Conservation (phyloP, 805 yeast genomes). For the Saturnispora dispora region DNA sequence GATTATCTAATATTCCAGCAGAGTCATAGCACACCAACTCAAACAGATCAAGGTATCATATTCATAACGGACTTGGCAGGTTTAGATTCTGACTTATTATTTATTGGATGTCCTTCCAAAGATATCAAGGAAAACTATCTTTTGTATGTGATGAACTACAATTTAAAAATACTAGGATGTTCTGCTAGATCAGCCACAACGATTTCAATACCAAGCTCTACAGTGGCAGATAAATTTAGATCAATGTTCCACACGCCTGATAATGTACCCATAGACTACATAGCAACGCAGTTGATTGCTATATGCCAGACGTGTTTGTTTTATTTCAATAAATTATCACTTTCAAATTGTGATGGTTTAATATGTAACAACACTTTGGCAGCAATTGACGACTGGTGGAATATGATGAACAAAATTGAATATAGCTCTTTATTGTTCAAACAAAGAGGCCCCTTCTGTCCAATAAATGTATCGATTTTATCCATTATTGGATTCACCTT, state of each 20-base stretch:
- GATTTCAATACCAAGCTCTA: slow-evolving; percentile 61
- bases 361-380: slow-evolving; percentile 68
- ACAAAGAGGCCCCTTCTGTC: slow-evolving; percentile 15
- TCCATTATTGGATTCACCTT: slow-evolving; percentile 72
- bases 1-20: slow-evolving; percentile 58
- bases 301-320: slow-evolving; percentile 67
- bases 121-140: slow-evolving; percentile 36
- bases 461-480: slow-evolving; percentile 46
- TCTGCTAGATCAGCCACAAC: slow-evolving; percentile 78
- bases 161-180: slow-evolving; percentile 69
- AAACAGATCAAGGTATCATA: slow-evolving; percentile 48
- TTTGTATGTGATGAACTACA: slow-evolving; percentile 62
- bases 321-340: slow-evolving; percentile 66
- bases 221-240: slow-evolving; percentile 73
- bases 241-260: slow-evolving; percentile 56
- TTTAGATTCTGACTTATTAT: slow-evolving; percentile 55
- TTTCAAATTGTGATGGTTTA: slow-evolving; percentile 72
- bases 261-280: slow-evolving; percentile 48
- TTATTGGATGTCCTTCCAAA: slow-evolving; percentile 63
- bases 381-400: slow-evolving; percentile 80
- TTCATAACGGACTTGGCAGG: slow-evolving; percentile 79
- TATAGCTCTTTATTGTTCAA: slow-evolving; percentile 15
- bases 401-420: slow-evolving; percentile 31
- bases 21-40: slow-evolving; percentile 57
- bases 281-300: slow-evolving; percentile 65